Base-by-base conservation (phyloP, 768 basidiomycete species). In the Russula sp. region DNA sequence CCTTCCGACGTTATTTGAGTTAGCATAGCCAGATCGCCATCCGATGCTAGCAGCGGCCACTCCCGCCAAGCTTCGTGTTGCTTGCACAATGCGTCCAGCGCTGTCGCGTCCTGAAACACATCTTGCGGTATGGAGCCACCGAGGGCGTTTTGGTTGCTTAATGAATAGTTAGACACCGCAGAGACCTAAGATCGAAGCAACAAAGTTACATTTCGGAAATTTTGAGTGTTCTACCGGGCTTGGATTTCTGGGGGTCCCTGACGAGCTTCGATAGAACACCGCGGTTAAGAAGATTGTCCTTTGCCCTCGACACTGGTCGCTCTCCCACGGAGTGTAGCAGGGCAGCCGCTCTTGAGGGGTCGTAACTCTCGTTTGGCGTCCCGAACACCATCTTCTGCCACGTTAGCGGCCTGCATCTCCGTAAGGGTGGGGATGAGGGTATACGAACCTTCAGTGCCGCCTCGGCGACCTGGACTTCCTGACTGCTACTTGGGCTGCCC, bases 1-100 rank as follows among this genome's bases (percentile, higher is more conserved):
- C 86, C 81, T 62, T 91, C 86, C 0, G 93, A 94, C n/a, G 87
- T 84, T n/a, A 93, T 77, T 63, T 91, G 82, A 37, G 93, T 75
- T 63, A 96, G 73, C 0, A 86, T 83, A 14, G 89, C 88, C 54
- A 85, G 78, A 66, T 94, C 91, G 8, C 94, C 93, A 66, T 93
- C 92, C 3, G 83, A 83, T 4, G 91, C 84, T 35, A 88, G 76
- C 51, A 92, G 71, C 0, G 90, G 84, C 94, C 94, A 97, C 59
- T 88, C 85, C 51, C 84, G 80, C 81, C 84, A 88, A 1, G 75
- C 77, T 6, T 79, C 79, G 47, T 79, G 73, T 47, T 79, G 78
- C 31, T 73, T 68, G 27, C 81, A 78, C 14, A 84, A 73, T 6
- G 85, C 83, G 59, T 89, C 85, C 39, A 91, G 72, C 14, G 82